Evolutionary conservation across 768 basidiomycete genomes (phyloP).

Genomic region (Hirschioporus abietinus): DNA sequence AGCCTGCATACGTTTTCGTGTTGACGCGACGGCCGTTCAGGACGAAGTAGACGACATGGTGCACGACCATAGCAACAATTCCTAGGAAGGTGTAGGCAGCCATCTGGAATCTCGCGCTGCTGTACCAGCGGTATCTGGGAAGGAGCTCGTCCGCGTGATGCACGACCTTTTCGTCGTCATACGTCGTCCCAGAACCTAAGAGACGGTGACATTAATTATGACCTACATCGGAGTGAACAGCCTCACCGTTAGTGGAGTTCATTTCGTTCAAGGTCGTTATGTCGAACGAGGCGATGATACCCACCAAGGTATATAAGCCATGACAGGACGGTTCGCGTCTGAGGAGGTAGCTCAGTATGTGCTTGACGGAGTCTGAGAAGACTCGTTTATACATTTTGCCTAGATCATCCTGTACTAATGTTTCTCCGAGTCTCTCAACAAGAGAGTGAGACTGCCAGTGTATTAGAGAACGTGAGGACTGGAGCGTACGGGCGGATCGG

Average conservation of each 20-base stretch:
- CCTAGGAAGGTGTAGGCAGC: background rate
- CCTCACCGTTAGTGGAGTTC: background rate
- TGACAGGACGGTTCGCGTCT: background rate
- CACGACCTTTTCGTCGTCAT: background rate
- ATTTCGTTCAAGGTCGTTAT: background rate
- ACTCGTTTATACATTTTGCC: no score
- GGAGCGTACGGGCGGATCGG: no score
- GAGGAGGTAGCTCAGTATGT: background rate
- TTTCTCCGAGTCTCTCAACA: no score
- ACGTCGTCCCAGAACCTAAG: background rate
- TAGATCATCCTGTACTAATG: no score
- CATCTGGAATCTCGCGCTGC: background rate
- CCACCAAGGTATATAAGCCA: background rate
- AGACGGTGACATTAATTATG: background rate
- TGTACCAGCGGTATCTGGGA: background rate
- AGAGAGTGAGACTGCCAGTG: no score
- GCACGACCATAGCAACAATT: background rate
- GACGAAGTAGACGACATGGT: background rate
- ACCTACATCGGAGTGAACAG: background rate
- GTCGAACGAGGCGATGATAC: background rate
- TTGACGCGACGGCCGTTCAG: background rate
- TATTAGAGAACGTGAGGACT: no score
- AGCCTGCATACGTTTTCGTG: background rate
- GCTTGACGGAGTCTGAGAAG: no score
- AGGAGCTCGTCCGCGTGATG: background rate